Conservation (phyloP, 805 yeast species). For the Cyberlindnera euphorbiiphila region DNA sequence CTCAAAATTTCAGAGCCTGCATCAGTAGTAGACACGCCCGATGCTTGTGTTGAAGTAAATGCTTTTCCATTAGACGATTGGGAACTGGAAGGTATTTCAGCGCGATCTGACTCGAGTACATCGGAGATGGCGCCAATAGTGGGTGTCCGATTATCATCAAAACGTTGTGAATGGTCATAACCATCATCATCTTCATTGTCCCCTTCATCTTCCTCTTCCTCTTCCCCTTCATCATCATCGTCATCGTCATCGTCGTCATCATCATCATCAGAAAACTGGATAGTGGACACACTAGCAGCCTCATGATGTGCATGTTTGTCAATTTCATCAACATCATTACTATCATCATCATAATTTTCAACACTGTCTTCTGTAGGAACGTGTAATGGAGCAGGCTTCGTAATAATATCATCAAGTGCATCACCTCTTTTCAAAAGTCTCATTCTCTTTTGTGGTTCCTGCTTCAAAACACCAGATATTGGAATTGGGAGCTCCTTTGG, state of each 20-base stretch:
- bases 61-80: slow-evolving; percentile 3
- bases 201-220: not conserved
- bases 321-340: not conserved
- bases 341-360: not conserved
- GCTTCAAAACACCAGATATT: too few relatives aligned
- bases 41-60: not conserved
- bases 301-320: slow-evolving; percentile 3
- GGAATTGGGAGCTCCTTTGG: slow-evolving; percentile 4
- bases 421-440: slow-evolving; percentile 37
- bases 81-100: too few relatives aligned
- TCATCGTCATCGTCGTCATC: slow-evolving; percentile 9
- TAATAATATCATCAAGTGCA: slow-evolving; percentile 23
- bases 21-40: not conserved
- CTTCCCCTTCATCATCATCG: slow-evolving; percentile 4
- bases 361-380: not conserved
- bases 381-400: slow-evolving; percentile 4
- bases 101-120: too few relatives aligned
- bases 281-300: slow-evolving; percentile 17
- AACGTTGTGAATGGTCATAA: not conserved
- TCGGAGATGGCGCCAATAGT: too few relatives aligned
- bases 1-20: slow-evolving; percentile 1
- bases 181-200: slow-evolving; percentile 1
- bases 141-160: too few relatives aligned
- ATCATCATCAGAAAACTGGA: slow-evolving; percentile 22
- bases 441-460: slow-evolving; percentile 27